phyloP scores from a whole-genome alignment of 805 yeast species.

The Cyberlindnera amylophila region DNA sequence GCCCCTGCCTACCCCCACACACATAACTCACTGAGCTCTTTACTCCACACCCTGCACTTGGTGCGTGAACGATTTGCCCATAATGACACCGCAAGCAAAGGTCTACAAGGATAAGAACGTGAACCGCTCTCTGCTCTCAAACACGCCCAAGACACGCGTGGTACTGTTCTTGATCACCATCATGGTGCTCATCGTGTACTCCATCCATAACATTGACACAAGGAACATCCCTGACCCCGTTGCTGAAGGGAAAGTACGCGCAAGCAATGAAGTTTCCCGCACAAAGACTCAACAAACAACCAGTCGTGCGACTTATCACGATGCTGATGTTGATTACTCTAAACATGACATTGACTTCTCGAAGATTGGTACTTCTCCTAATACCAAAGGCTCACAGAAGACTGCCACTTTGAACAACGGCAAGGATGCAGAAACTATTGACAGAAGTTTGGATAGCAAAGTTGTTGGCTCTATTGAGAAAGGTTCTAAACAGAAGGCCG shows the following conservation, averaged over 20 bases:
- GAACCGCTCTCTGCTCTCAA: not conserved
- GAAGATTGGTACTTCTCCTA: not conserved
- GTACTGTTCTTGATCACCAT: slow-evolving; percentile 1
- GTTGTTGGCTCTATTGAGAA: slow-evolving; percentile 17
- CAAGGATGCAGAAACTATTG: slow-evolving; percentile 12
- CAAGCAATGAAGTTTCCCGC: not conserved
- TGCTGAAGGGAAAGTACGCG: not conserved
- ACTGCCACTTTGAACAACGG: slow-evolving; percentile 1
- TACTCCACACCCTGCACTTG: not conserved
- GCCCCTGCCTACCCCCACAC: not conserved
- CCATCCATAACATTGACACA: slow-evolving; percentile 1
- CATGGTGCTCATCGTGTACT: slow-evolving; percentile 4
- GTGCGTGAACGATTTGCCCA: not conserved
- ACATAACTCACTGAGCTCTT: not conserved
- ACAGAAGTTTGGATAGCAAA: slow-evolving; percentile 16
- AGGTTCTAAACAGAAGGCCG: slow-evolving; percentile 1
- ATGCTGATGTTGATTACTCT: slow-evolving; percentile 12
- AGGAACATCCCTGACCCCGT: no score
- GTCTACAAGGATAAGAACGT: slow-evolving; percentile 9
- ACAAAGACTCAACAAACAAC: not conserved
- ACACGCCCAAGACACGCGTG: slow-evolving; percentile 2
- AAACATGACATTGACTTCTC: slow-evolving; percentile 7
- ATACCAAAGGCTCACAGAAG: not conserved
- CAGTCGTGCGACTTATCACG: slow-evolving; percentile 3
- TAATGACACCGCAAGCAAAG: not conserved